Percentiles rank a stretch among this genome's conserved stretches.
phyloP scores from a whole-genome alignment of 352 stramenopile genomes.

The Phytophthora boehmeriae region DNA sequence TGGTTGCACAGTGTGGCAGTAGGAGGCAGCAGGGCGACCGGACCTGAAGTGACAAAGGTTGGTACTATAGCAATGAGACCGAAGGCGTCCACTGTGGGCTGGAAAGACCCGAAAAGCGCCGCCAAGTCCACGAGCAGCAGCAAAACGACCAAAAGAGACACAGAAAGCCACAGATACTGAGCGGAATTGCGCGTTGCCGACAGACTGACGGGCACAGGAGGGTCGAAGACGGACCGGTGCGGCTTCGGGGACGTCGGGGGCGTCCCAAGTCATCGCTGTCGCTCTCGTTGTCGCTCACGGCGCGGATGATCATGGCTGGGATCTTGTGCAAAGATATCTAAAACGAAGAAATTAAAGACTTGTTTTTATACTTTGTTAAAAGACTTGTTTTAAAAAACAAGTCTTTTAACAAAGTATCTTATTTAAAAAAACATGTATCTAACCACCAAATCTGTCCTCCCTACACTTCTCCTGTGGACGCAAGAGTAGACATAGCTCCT shows the following conservation, averaged over 20 bases:
- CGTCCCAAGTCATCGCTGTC: conserved; percentile 34
- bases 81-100: conserved; percentile 37
- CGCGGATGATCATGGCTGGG: conserved; percentile 76
- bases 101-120: conserved; percentile 30
- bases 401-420: too few relatives aligned
- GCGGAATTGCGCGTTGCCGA: not conserved
- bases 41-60: not conserved
- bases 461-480: too few relatives aligned
- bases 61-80: conserved; percentile 36
- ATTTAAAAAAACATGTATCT: too few relatives aligned
- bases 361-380: too few relatives aligned
- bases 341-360: too few relatives aligned
- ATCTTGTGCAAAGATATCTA: too few relatives aligned
- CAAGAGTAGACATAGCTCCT: too few relatives aligned
- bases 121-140: conserved; percentile 71
- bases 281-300: conserved; percentile 59
- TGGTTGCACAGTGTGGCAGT: conserved; percentile 54
- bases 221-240: conserved; percentile 31
- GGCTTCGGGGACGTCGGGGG: conserved; percentile 2
- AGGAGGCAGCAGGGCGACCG: conserved; percentile 15
- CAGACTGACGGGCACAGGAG: not conserved
- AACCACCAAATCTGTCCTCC: too few relatives aligned
- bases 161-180: conserved; percentile 52
- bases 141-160: conserved; percentile 42
- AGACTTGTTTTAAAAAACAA: too few relatives aligned